A percentile compares a stretch with the other conserved stretches of the same genome.
Evolutionary conservation across 805 yeast species (phyloP).

Genomic region (Kuraishia borneana): DNA sequence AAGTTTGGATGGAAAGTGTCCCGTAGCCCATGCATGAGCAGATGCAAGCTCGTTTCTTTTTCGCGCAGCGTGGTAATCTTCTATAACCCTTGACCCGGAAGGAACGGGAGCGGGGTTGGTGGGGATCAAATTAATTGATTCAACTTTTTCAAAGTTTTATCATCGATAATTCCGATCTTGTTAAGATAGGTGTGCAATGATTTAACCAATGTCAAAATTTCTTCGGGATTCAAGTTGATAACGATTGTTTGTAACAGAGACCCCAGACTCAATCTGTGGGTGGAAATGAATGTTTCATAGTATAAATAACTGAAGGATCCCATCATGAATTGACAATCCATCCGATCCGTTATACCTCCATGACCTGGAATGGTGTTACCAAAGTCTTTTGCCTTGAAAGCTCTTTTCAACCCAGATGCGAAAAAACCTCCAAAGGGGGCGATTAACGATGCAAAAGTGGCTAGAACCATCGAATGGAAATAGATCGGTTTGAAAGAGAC

Average conservation of each 20-base stretch:
- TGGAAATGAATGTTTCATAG: slow-evolving; percentile 83
- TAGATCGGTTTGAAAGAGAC: slow-evolving; percentile 76
- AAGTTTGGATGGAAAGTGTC: too few relatives aligned
- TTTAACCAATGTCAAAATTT: slow-evolving; percentile 51
- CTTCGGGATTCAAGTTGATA: slow-evolving; percentile 53
- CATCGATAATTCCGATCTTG: slow-evolving; percentile 28
- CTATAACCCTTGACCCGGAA: too few relatives aligned
- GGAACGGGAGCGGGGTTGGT: too few relatives aligned
- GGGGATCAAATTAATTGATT: slow-evolving; percentile 10
- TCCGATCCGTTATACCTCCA: slow-evolving; percentile 95
- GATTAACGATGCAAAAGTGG: slow-evolving; percentile 90
- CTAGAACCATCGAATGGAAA: slow-evolving; percentile 75
- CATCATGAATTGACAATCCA: slow-evolving; percentile 97
- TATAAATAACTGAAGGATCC: slow-evolving; percentile 90
- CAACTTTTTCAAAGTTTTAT: slow-evolving; percentile 21
- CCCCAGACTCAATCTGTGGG: slow-evolving; percentile 61
- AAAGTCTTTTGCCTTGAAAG: slow-evolving; percentile 92
- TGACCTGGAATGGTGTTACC: slow-evolving; percentile 99
- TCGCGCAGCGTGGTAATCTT: too few relatives aligned
- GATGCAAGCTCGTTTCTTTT: too few relatives aligned
- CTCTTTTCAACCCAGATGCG: slow-evolving; percentile 94
- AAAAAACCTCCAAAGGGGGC: slow-evolving; percentile 99
- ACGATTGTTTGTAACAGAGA: slow-evolving; percentile 66
- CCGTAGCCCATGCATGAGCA: too few relatives aligned
- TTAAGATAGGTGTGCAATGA: slow-evolving; percentile 45